Evolutionary conservation across 23 red algal genomes (phyloP).

Genomic region (Chondrus crispus): DNA sequence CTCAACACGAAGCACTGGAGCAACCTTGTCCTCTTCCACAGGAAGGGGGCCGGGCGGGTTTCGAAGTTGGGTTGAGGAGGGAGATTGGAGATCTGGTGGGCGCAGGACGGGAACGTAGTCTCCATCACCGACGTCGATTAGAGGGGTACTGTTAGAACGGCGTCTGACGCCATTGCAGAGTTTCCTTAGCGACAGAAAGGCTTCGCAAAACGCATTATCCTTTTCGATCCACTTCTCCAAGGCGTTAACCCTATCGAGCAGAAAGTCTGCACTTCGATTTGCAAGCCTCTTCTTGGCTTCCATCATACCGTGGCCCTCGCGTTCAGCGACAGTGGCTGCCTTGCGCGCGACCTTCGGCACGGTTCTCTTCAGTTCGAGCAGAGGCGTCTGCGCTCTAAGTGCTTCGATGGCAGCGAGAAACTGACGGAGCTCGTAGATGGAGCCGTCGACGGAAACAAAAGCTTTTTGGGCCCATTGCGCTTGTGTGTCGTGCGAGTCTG

Average conservation of each 20-base stretch:
- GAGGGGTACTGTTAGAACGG: slow-evolving; percentile 6
- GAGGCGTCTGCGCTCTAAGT: slow-evolving; percentile 12
- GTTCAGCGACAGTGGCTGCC: neutral
- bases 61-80: neutral
- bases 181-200: slow-evolving; percentile 42
- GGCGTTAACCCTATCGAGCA: slow-evolving; percentile 16
- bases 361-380: slow-evolving; percentile 24
- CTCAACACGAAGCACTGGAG: neutral
- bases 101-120: slow-evolving; percentile 44
- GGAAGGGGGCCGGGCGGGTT: neutral
- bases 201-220: slow-evolving; percentile 44
- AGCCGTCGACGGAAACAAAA: slow-evolving; percentile 25
- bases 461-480: slow-evolving; percentile 38
- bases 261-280: neutral
- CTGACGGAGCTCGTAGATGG: slow-evolving; percentile 40
- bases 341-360: slow-evolving; percentile 11
- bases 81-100: neutral
- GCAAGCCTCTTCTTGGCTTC: slow-evolving; percentile 33
- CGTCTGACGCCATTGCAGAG: slow-evolving; percentile 29
- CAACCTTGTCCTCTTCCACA: slow-evolving; percentile 1
- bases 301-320: slow-evolving; percentile 35
- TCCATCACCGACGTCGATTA: slow-evolving; percentile 72
- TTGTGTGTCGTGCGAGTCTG: slow-evolving; percentile 6
- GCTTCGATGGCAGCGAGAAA: slow-evolving; percentile 62
- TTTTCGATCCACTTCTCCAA: slow-evolving; percentile 30